A percentile compares a stretch with the other conserved stretches of the same genome.
Conservation (phyloP, 768 basidiomycete genomes). For the Calocera cornea region DNA sequence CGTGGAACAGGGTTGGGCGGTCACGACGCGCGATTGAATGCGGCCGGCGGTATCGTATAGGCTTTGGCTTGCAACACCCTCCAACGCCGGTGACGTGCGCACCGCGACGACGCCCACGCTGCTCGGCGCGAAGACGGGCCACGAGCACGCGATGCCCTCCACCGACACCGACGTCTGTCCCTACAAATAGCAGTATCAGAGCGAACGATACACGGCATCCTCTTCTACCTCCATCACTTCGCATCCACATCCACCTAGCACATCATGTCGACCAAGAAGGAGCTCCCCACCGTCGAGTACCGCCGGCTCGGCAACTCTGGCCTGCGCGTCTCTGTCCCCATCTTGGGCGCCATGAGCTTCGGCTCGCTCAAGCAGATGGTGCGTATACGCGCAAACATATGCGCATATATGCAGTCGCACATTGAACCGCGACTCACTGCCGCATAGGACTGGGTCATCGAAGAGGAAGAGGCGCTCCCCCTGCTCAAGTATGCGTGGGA, state of each 20-base stretch:
- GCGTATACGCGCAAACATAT: too few species aligned
- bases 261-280: neutral
- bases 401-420: too few species aligned
- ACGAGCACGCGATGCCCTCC: neutral
- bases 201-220: neutral
- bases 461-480: neutral
- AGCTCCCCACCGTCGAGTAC: neutral
- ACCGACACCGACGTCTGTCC: neutral
- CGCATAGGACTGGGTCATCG: neutral
- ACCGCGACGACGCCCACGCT: too few species aligned
- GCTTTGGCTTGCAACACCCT: neutral
- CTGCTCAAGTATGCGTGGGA: conserved; percentile 7
- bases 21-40: neutral
- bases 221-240: neutral
- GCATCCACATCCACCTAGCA: neutral
- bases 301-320: conserved; percentile 6
- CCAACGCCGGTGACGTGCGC: neutral
- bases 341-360: conserved; percentile 8
- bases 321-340: conserved; percentile 6
- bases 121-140: neutral
- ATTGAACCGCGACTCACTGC: neutral
- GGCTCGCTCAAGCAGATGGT: conserved; percentile 5
- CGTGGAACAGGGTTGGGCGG: neutral
- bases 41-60: neutral
- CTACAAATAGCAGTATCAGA: too few species aligned